Base-by-base conservation (phyloP, 495 filamentous ascomycete species). In the Xylaria grammica region DNA sequence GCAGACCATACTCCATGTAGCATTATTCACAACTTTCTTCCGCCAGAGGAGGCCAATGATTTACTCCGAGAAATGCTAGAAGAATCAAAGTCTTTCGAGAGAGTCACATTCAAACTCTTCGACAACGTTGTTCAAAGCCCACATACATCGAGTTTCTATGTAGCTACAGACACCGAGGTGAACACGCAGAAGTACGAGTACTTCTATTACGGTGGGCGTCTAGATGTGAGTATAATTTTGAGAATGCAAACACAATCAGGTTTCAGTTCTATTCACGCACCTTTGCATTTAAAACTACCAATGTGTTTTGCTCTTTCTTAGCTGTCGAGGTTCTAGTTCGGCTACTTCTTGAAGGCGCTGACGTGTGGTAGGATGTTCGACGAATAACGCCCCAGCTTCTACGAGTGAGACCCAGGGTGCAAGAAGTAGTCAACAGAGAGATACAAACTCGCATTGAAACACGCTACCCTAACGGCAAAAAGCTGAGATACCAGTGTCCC, bases 1-100 rank as follows among this genome's bases (percentile, higher is more conserved):
- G 87, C 89, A 52, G 78, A 83, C 17, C 83, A 93, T 68, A 96
- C 95, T 0, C 92, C 95, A 19, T 97, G 93, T 76, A 91, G 90
- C 9, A 89, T 97, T 66, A 88, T 97, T 69, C 94, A 94, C 77
- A 94, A 96, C 70, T 97, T 97, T 72, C 82, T 98, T 0, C 88
- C 91, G 0, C 13, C 82, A 0, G 79, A 87, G 8, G 82, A 89
- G 52, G 94, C 94, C 20, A 88, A 91, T 56, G 75, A 79, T 4
- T 84, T 98, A 11, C 82, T 97, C 0, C 66, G 76, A 2, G 94
- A 97, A 69, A 80, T 97, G 20, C 80, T 97, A 0, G 77, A 84
- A 17, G 92, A 97, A 77, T 85, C 90, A 1, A 75, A 83, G n/a
- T 85, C 91, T 0, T 97, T 93, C 72, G 79, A 85, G 45, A 85